phyloP scores from a whole-genome alignment of 352 stramenopile genomes.

The Globisporangium spinosum region DNA sequence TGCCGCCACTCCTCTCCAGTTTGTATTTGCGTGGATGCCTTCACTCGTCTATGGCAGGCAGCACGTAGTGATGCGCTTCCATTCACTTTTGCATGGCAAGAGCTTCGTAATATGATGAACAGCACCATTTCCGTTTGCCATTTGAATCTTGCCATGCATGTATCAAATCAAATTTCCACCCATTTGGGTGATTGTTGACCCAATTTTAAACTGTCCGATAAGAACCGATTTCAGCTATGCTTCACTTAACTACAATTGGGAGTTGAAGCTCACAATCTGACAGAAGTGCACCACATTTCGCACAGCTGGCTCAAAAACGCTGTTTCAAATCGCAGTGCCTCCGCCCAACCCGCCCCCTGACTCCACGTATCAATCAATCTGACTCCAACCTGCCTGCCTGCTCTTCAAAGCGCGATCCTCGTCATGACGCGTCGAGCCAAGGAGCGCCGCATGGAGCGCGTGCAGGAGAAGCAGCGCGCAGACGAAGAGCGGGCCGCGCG shows the following conservation, averaged over 20 bases:
- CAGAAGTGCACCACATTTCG: neutral
- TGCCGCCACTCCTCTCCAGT: constrained; percentile 22
- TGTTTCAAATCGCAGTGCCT: neutral
- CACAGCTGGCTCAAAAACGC: neutral
- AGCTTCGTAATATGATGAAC: constrained; percentile 2
- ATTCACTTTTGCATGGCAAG: neutral
- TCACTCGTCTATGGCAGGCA: neutral
- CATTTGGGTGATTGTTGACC: neutral
- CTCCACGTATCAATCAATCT: constrained; percentile 2
- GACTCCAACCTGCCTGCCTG: neutral
- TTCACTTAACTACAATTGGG: too few species aligned
- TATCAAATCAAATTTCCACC: neutral
- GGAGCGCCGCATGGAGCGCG: constrained; percentile 60
- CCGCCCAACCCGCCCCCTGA: too few species aligned
- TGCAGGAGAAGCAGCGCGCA: constrained; percentile 48
- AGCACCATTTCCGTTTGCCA: neutral
- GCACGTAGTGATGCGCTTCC: neutral
- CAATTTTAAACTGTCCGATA: neutral
- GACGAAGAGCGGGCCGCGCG: constrained; percentile 37
- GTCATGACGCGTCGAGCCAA: constrained; percentile 76
- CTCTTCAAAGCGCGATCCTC: neutral
- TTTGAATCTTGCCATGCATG: neutral
- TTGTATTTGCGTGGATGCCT: constrained; percentile 11
- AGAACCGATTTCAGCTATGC: too few species aligned
- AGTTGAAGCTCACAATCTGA: too few species aligned